Base-by-base conservation (phyloP, 1,139 yeast species). In the Arxiozyma slooffiae region DNA sequence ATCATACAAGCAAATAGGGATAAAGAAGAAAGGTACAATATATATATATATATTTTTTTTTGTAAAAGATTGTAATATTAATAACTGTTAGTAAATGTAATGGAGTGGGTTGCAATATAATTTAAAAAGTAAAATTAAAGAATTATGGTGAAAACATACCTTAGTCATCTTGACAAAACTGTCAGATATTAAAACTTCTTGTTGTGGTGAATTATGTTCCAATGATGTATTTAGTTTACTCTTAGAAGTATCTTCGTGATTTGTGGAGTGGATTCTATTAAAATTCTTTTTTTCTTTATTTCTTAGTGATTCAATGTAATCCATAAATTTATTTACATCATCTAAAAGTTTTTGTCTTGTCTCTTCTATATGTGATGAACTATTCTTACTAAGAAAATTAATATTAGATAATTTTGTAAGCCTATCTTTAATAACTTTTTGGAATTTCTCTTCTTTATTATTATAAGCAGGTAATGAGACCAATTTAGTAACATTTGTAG, bases 111-210 rank as follows among this genome's bases (percentile, higher is more conserved):
- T 14, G n/a, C 36, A 30, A 6, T 30, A 30, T 14, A 30, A 3
- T 30, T 30, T 11, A n/a, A 30, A 30, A 30, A 14, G 14, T 14
- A 14, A 30, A 26, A 26, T 26, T 8, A 30, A 30, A 30, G 14
- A 30, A 30, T 14, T 30, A 30, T 14, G 14, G 7, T 30, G 11
- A 14, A 30, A 34, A 52, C 55, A 51, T 52, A 52, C 55, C 30
- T 48, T 53, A 30, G 48, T 43, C 38, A 53, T 50, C 30, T 53
- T 53, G 26, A 53, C 52, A 36, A 53, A 53, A 23, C 55, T 50
- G 26, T 50, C 49, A 24, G 46, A 44, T 16, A 53, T 50, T 17
- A 53, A 42, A 11, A 20, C 18, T 5, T 42, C 45, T 38, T 18
- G 45, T 21, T 34, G 34, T 7, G 45, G 11, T 11, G 45, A 42